Base-by-base conservation (phyloP, 345 rosid genomes). In the Boechera retrofracta region DNA sequence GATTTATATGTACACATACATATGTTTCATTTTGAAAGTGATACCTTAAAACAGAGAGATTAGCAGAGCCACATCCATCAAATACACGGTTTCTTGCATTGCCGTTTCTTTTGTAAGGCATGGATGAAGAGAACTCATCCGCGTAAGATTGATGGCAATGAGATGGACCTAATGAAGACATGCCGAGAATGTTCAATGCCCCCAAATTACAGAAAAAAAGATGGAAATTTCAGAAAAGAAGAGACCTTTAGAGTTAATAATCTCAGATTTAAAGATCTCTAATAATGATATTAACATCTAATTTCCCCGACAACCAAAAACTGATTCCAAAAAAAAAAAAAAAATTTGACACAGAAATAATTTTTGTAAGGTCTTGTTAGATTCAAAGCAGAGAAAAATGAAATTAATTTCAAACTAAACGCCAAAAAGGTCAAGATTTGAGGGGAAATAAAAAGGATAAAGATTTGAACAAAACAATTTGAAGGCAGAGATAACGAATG, bases 91-190 rank as follows among this genome's bases (percentile, higher is more conserved):
- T 89, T 42, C 84, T 73, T 86, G 85, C 69, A 63, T 70, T 58
- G 58, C 71, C 67, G 66, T 75, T 60, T 69, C 85, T 78, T 72
- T 89, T 89, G 81, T 72, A 76, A 44, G 92, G 82, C n/a, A 88
- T 78, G 48, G 89, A 86, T 78, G 92, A 85, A 56, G 70, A 77
- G 68, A 79, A 54, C 5, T 82, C 91, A 84, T 91, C 97, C 2
- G 84, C 57, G 62, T 81, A 86, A 63, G 90, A 84, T 61, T 81
- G 81, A 76, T 89, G 89, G 69, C 89, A 87, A 71, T 62, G 77
- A 51, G 86, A 84, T 83, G 87, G 65, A 78, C 94, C 97, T 89
- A 83, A 69, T 78, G 66, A 54, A 81, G 39, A 67, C 66, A 67
- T 11, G 3, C 73, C 29, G 54, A 65, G 1, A 81, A 49, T 47